phyloP scores from a whole-genome alignment of 2,329 filamentous ascomycete species.

The Ceratocystiopsis sp. region DNA sequence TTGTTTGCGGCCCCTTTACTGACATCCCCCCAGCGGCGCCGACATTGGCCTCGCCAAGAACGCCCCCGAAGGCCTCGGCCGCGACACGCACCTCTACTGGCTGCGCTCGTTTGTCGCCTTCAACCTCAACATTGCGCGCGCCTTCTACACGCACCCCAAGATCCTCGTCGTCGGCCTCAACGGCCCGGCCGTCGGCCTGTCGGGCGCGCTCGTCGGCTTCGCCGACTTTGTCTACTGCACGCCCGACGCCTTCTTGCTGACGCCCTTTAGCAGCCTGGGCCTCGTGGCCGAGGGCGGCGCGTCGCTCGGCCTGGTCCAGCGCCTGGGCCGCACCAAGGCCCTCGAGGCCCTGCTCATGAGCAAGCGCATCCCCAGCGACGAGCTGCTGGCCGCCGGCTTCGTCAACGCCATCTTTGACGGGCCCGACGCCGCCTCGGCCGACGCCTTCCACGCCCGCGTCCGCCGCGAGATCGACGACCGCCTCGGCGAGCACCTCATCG shows the following conservation, averaged over 20 bases:
- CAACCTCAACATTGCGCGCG: constrained; percentile 79
- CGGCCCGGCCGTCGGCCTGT: constrained; percentile 77
- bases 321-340: constrained; percentile 64
- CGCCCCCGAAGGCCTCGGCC: constrained; percentile 16
- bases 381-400: constrained; percentile 61
- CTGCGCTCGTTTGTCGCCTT: constrained; percentile 59
- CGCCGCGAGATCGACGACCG: constrained; percentile 65
- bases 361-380: constrained; percentile 53
- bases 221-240: constrained; percentile 86
- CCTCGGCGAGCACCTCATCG: constrained; percentile 63
- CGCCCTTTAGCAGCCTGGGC: constrained; percentile 78
- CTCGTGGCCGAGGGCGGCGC: constrained; percentile 81
- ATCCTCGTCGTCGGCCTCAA: constrained; percentile 84
- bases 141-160: constrained; percentile 88
- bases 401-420: constrained; percentile 69
- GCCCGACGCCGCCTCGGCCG: constrained; percentile 38
- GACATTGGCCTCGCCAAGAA: constrained; percentile 46
- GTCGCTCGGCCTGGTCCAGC: constrained; percentile 58
- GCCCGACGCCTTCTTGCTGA: constrained; percentile 70
- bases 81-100: constrained; percentile 32
- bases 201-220: constrained; percentile 65
- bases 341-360: constrained; percentile 92
- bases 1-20: background rate
- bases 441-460: constrained; percentile 54
- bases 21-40: constrained; percentile 45